These are phyloP conservation scores for Amanita rimosa DNA, from an alignment of 768 basidiomycete genomes.

Conservation along the genomic window DNA sequence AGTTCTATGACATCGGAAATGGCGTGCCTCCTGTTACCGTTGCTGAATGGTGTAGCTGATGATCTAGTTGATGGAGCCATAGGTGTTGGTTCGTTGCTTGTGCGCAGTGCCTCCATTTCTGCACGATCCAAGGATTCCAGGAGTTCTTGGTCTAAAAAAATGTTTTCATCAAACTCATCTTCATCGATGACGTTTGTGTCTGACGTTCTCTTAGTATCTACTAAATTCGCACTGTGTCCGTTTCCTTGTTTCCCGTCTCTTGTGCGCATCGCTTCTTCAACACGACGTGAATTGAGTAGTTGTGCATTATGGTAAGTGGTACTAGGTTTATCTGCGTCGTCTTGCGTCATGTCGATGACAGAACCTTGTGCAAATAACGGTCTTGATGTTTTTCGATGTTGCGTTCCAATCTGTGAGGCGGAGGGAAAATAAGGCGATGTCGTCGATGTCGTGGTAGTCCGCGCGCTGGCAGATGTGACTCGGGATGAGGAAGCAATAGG, in stretches of 20 bases:
- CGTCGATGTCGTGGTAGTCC: background rate
- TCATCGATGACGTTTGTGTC: conserved; percentile 17
- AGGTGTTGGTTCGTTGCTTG: background rate
- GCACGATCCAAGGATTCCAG: conserved; percentile 25
- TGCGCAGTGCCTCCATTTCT: conserved; percentile 16
- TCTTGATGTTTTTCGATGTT: background rate
- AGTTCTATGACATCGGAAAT: conserved; percentile 7
- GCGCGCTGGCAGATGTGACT: background rate
- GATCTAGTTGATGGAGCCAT: background rate
- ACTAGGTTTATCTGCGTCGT: background rate
- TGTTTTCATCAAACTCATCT: conserved; percentile 14
- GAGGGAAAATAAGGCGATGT: background rate
- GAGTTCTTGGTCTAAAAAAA: conserved; percentile 24
- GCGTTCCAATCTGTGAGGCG: background rate
- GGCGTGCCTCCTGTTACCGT: background rate
- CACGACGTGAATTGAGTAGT: background rate
- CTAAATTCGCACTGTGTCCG: background rate
- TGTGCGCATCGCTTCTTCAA: background rate
- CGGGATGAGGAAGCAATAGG: conserved; percentile 2
- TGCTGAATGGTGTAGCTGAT: background rate
- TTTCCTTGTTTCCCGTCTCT: background rate
- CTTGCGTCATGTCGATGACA: conserved; percentile 3
- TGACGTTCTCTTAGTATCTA: conserved; percentile 3
- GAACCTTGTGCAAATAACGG: background rate
- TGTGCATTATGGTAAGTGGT: background rate